Evolutionary conservation across 352 stramenopile species (phyloP).

Genomic region (Blastocystis sp.): DNA sequence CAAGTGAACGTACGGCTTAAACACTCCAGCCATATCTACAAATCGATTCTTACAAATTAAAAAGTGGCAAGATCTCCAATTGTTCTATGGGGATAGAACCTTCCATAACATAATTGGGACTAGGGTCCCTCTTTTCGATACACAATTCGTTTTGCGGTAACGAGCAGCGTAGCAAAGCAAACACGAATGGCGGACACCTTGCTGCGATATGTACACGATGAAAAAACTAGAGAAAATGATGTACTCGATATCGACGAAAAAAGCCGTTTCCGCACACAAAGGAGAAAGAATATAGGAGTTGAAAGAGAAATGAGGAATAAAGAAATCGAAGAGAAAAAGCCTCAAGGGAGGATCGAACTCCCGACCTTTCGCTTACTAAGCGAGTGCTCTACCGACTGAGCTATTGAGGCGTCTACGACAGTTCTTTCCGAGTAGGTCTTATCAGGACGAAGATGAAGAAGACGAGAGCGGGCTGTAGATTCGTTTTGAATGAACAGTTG

Average conservation of each 20-base stretch:
- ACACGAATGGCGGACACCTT: too few relatives aligned
- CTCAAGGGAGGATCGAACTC: conserved; percentile 44
- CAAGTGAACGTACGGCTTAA: neutral
- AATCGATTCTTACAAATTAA: conserved; percentile 9
- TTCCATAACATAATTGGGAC: conserved; percentile 7
- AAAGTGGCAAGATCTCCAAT: neutral
- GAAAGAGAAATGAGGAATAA: neutral
- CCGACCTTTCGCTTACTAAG: conserved; percentile 47
- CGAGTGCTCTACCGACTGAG: conserved; percentile 24
- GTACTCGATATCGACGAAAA: too few relatives aligned
- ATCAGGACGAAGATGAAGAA: too few relatives aligned
- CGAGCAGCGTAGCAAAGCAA: too few relatives aligned
- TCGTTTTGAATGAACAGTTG: too few relatives aligned
- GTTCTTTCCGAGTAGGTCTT: neutral
- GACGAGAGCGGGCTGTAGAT: too few relatives aligned
- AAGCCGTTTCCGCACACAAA: neutral
- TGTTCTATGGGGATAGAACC: conserved; percentile 38
- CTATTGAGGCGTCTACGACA: neutral
- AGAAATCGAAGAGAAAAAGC: neutral
- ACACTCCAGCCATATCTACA: conserved; percentile 35
- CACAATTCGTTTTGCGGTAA: neutral
- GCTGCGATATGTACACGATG: too few relatives aligned
- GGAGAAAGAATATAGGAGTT: neutral
- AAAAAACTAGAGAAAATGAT: too few relatives aligned
- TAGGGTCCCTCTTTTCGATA: neutral